These are phyloP conservation scores for Wickerhamomyces queroliae DNA, from an alignment of 805 yeast species.

Conservation along the genomic window DNA sequence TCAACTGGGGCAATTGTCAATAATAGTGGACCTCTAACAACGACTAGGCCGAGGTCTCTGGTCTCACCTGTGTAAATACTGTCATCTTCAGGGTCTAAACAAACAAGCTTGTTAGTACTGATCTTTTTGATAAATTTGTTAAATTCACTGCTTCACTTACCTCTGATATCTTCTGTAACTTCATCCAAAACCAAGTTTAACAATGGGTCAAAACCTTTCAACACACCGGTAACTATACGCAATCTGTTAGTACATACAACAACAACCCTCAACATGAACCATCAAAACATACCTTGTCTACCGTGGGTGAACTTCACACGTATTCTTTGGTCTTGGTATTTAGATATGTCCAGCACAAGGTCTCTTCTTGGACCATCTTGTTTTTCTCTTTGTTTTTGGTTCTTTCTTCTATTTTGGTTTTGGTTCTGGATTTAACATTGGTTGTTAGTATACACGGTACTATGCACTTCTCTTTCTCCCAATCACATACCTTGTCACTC, in stretches of 20 bases:
- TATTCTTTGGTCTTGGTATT: conserved; percentile 66
- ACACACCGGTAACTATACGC: conserved; percentile 55
- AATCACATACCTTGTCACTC: conserved; percentile 9
- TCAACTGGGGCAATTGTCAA: conserved; percentile 67
- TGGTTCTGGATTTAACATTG: conserved; percentile 14
- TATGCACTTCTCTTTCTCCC: conserved; percentile 1
- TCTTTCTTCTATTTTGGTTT: conserved; percentile 12
- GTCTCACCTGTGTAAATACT: conserved; percentile 47
- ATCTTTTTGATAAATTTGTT: background rate
- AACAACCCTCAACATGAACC: background rate
- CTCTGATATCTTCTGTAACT: conserved; percentile 58
- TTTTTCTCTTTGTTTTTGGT: conserved; percentile 26
- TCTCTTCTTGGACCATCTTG: conserved; percentile 83
- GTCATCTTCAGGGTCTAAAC: conserved; percentile 54
- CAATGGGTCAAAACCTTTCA: conserved; percentile 80
- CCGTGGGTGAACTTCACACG: conserved; percentile 84
- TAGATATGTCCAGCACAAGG: conserved; percentile 76
- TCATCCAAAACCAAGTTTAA: conserved; percentile 76
- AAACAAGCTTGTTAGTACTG: conserved; percentile 5
- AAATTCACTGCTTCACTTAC: conserved; percentile 24
- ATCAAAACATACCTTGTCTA: conserved; percentile 42
- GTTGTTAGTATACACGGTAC: conserved; percentile 8
- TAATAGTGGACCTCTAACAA: conserved; percentile 79
- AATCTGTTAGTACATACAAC: background rate
- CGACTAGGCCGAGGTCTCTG: conserved; percentile 70